Conservation (phyloP, 371 early-diverging fungal species). For the Nematocida homosporus region DNA sequence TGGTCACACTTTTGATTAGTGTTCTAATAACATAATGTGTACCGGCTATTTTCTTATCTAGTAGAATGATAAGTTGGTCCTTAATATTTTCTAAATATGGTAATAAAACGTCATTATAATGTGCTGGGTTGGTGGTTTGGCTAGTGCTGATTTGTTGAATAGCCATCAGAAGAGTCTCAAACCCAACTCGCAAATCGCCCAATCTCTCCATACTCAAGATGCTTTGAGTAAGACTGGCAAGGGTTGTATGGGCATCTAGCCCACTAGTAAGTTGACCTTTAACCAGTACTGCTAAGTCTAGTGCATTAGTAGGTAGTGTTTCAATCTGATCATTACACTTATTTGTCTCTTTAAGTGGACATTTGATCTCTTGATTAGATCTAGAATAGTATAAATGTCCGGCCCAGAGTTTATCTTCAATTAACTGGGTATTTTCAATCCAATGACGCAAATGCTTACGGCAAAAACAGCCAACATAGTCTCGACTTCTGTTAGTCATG, state of each 20-base stretch:
- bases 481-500: no score
- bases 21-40: conserved; percentile 44
- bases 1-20: conserved; percentile 22
- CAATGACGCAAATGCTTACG: not conserved
- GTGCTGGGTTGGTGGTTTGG: not conserved
- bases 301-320: not conserved
- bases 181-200: conserved; percentile 26
- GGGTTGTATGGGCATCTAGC: not conserved
- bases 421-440: not conserved
- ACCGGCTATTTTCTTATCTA: conserved; percentile 13
- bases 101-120: not conserved
- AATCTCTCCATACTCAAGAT: not conserved
- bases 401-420: conserved; percentile 2
- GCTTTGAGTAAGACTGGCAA: not conserved
- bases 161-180: conserved; percentile 19
- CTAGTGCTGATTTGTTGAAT: conserved; percentile 5
- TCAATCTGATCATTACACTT: not conserved
- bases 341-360: not conserved
- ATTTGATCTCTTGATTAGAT: not conserved
- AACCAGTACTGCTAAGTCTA: conserved; percentile 19
- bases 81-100: not conserved
- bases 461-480: no score
- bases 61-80: conserved; percentile 9
- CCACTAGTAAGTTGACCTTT: conserved; percentile 7
- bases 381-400: not conserved